A percentile compares a stretch with the other conserved stretches of the same genome.
Evolutionary conservation across 2,329 filamentous ascomycete genomes (phyloP).

Genomic region (Aspergillaceae sp.): DNA sequence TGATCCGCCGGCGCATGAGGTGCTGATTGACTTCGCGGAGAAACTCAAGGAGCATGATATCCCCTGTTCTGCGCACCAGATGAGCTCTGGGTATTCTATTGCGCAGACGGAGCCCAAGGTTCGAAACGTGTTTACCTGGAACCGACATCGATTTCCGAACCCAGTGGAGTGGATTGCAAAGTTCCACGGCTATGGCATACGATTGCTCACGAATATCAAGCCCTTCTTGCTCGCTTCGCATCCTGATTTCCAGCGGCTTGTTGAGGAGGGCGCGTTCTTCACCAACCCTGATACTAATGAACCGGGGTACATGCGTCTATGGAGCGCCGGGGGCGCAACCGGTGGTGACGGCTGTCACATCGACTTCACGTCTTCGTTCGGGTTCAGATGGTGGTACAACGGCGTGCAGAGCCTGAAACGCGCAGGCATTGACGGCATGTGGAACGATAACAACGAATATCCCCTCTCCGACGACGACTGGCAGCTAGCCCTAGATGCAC

Average conservation of each 20-base stretch:
- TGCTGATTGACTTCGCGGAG: slow-evolving; percentile 51
- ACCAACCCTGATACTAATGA: slow-evolving; percentile 46
- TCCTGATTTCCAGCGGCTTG: slow-evolving; percentile 56
- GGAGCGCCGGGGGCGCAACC: slow-evolving; percentile 64
- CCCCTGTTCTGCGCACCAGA: slow-evolving; percentile 62
- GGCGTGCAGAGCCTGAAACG: slow-evolving; percentile 55
- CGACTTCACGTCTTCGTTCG: slow-evolving; percentile 61
- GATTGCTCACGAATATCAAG: slow-evolving; percentile 64
- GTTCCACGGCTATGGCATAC: slow-evolving; percentile 56
- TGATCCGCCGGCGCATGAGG: slow-evolving; percentile 47
- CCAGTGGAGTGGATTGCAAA: slow-evolving; percentile 55
- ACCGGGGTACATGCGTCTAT: slow-evolving; percentile 54
- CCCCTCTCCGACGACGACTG: slow-evolving; percentile 58
- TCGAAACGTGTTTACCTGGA: slow-evolving; percentile 65
- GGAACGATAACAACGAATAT: slow-evolving; percentile 76
- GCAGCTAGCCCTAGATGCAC: slow-evolving; percentile 50
- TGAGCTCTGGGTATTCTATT: slow-evolving; percentile 65
- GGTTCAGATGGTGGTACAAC: slow-evolving; percentile 64
- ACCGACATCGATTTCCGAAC: slow-evolving; percentile 59
- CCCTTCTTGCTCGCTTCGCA: slow-evolving; percentile 61
- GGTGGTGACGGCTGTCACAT: slow-evolving; percentile 63
- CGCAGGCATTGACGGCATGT: slow-evolving; percentile 62
- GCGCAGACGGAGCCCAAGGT: slow-evolving; percentile 60
- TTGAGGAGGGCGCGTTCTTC: slow-evolving; percentile 55
- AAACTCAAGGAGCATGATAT: slow-evolving; percentile 58